These are phyloP conservation scores for Xanthoconium purpureum DNA, from an alignment of 768 basidiomycete species.

Conservation along the genomic window DNA sequence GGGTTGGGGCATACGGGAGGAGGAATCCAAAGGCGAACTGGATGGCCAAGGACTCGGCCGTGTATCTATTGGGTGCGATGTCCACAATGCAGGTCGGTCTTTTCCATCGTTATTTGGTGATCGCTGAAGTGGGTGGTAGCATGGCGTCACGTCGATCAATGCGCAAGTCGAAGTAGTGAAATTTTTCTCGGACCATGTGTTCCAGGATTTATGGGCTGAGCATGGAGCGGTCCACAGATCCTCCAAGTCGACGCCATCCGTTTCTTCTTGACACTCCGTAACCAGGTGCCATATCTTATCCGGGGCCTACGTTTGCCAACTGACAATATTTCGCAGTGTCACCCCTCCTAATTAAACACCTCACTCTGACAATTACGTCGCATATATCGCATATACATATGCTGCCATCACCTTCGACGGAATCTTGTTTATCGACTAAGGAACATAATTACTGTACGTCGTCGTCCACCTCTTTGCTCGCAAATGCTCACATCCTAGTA, in stretches of 20 bases:
- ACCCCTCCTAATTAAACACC: constrained; percentile 79
- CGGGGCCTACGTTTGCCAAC: not conserved
- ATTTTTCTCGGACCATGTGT: constrained; percentile 92
- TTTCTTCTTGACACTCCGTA: constrained; percentile 92
- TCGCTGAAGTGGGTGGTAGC: constrained; percentile 39
- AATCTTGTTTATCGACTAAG: constrained; percentile 85
- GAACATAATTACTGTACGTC: constrained; percentile 67
- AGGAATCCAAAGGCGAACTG: constrained; percentile 62
- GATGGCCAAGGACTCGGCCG: constrained; percentile 91
- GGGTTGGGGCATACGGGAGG: constrained; percentile 71
- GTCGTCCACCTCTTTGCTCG: not conserved
- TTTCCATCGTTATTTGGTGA: not conserved
- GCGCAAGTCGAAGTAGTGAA: constrained; percentile 89
- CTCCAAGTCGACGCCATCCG: constrained; percentile 96
- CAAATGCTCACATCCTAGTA: constrained; percentile 28
- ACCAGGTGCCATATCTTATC: constrained; percentile 55
- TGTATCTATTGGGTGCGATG: constrained; percentile 90
- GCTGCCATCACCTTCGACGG: constrained; percentile 98
- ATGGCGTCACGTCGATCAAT: constrained; percentile 93
- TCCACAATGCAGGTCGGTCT: constrained; percentile 74
- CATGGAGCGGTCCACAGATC: constrained; percentile 73
- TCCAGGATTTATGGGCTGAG: constrained; percentile 74
- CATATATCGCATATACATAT: constrained; percentile 92
- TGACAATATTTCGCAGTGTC: constrained; percentile 52
- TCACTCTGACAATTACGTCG: constrained; percentile 86